phyloP scores from a whole-genome alignment of 1,284 basidiomycete species.

The Pyrrhoderma noxium region DNA sequence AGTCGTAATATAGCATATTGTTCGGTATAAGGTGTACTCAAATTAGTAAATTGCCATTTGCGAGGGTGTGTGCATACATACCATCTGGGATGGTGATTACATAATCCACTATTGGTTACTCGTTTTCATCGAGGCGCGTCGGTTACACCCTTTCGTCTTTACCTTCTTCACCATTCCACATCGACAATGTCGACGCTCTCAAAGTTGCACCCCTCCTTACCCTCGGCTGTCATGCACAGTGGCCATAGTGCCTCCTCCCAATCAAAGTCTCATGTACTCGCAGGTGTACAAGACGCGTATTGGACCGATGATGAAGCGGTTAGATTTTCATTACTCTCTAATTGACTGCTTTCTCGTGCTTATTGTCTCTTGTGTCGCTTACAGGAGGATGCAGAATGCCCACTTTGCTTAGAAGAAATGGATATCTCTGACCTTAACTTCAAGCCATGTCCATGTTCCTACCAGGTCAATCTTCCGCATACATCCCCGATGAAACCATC shows the following conservation, averaged over 20 bases:
- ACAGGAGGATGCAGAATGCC: conserved; percentile 96
- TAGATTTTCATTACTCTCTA: conserved; percentile 22
- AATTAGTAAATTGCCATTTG: too few species aligned
- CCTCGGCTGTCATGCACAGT: conserved; percentile 63
- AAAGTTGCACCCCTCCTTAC: conserved; percentile 50
- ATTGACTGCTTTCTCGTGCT: conserved; percentile 1
- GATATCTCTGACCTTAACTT: conserved; percentile 99
- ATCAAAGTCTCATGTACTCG: conserved; percentile 77
- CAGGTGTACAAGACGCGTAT: conserved; percentile 93
- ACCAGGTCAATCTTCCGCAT: conserved; percentile 62
- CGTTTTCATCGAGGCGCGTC: background rate
- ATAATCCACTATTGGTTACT: background rate
- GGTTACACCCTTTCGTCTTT: conserved; percentile 7
- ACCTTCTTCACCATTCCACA: conserved; percentile 8
- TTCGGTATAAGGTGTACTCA: too few species aligned
- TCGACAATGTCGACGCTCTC: conserved; percentile 27
- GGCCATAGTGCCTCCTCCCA: conserved; percentile 56
- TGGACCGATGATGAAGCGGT: conserved; percentile 94
- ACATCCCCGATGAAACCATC: conserved; percentile 16
- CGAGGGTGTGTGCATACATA: too few species aligned
- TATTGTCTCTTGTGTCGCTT: conserved; percentile 17
- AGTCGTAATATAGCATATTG: too few species aligned
- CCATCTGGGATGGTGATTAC: too few species aligned
- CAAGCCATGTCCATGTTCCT: conserved; percentile 98
- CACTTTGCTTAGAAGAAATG: conserved; percentile 98